phyloP scores from a whole-genome alignment of 257 asterid species.

The Penstemon barbatus region DNA sequence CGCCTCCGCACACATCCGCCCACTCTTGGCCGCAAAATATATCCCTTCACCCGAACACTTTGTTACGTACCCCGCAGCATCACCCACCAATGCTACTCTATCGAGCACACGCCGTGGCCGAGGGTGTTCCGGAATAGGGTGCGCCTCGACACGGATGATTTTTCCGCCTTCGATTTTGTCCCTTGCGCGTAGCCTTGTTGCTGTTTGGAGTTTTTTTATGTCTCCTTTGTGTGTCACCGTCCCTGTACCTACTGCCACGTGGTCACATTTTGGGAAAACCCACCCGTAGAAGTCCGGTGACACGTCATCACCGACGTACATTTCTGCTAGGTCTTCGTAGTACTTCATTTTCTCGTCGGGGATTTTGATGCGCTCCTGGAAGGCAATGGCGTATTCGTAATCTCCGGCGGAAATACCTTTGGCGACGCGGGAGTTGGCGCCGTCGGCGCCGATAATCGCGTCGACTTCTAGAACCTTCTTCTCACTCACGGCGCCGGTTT shows the following conservation, averaged over 20 bases:
- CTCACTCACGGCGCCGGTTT: constrained; percentile 69
- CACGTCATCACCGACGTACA: constrained; percentile 94
- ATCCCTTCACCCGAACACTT: constrained; percentile 95
- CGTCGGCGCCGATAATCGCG: constrained; percentile 90
- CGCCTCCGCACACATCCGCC: constrained; percentile 95
- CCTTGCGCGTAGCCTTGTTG: constrained; percentile 73
- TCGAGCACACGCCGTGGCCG: constrained; percentile 67
- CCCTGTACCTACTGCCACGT: constrained; percentile 95
- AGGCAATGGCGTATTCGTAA: constrained; percentile 93
- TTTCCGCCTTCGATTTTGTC: constrained; percentile 75
- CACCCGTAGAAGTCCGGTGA: constrained; percentile 94
- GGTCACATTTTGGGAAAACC: constrained; percentile 97
- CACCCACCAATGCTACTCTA: constrained; percentile 79
- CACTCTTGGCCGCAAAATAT: constrained; percentile 88
- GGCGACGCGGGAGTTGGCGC: constrained; percentile 94
- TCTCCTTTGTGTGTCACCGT: constrained; percentile 89
- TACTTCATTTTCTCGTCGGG: constrained; percentile 86
- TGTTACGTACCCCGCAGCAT: constrained; percentile 90
- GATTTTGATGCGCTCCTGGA: constrained; percentile 83
- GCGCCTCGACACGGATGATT: constrained; percentile 90
- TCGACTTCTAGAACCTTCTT: constrained; percentile 72
- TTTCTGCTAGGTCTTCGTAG: constrained; percentile 75
- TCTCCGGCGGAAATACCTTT: constrained; percentile 84
- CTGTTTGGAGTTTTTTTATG: constrained; percentile 76
- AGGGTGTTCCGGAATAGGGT: constrained; percentile 90